Evolutionary conservation across 495 filamentous ascomycete species (phyloP).

Genomic region (Aspergillus incahuasiensis): DNA sequence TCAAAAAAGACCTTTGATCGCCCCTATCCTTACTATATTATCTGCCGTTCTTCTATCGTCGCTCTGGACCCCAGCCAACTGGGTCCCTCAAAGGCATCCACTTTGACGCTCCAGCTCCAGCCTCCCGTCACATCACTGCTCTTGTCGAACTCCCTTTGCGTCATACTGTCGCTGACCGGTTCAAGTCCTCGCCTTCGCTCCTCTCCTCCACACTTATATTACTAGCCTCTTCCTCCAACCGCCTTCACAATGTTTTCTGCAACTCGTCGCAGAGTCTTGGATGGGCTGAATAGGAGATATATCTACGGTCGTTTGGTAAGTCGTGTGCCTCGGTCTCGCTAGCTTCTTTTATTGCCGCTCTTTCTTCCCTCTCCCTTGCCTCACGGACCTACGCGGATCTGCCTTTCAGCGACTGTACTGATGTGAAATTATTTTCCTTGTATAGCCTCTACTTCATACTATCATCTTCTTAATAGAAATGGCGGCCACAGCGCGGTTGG

Average conservation of each 20-base stretch:
- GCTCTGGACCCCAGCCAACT: constrained; percentile 1
- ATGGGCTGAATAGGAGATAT: constrained; percentile 69
- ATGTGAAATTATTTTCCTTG: constrained; percentile 1
- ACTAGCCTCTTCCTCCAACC: constrained; percentile 4
- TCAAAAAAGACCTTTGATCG: background rate
- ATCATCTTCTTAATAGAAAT: constrained; percentile 86
- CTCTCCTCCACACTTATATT: constrained; percentile 2
- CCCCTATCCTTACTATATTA: background rate
- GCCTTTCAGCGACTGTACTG: constrained; percentile 1
- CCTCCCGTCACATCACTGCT: background rate
- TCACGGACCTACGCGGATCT: background rate
- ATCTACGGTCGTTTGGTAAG: constrained; percentile 78
- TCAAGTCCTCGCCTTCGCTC: constrained; percentile 9
- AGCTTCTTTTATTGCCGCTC: background rate
- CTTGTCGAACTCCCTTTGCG: constrained; percentile 27
- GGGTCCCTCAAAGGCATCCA: constrained; percentile 3
- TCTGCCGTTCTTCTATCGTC: background rate
- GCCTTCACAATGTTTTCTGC: constrained; percentile 39
- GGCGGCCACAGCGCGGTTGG: constrained; percentile 73
- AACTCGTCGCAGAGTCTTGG: constrained; percentile 55
- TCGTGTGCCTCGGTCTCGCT: constrained; percentile 1
- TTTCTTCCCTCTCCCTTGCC: constrained; percentile 2
- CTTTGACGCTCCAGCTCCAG: constrained; percentile 5
- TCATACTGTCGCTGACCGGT: constrained; percentile 36
- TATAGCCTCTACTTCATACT: constrained; percentile 79